Evolutionary conservation across 2,329 filamentous ascomycete species (phyloP), one percentile per base, ranked within the genome.

Genomic region (Clonostachys sp.): DNA sequence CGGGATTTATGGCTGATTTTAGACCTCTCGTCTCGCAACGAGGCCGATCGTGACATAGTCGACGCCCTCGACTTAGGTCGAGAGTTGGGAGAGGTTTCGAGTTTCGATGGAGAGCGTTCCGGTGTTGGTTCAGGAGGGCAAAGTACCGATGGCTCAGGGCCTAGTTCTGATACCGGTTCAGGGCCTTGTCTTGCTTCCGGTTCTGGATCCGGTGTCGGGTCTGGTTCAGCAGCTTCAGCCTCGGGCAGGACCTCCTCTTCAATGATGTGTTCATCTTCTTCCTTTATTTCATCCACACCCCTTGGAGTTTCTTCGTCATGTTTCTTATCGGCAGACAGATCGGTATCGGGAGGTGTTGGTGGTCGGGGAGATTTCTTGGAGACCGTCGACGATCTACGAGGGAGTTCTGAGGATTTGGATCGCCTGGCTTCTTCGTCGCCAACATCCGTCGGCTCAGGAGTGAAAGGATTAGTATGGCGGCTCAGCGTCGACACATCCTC

Each of bases 311-410:
- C 46, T 12, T 43, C 46, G 67, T 52, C 57, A 12, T 54, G 44
- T 16, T 51, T 52, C 51, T 61, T 70, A 35, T 72, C 69, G 44
- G 67, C 72, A 3, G 78, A 78, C 16, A 83, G 52, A 49, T 84
- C 81, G 5, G 82, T 86, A 53, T 84, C 81, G 2, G 81, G 82
- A 2, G 82, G 82, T 46, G 77, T 85, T 4, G 80, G 81, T n/a
- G 81, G 76, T 52, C 81, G 69, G 7, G 46, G 40, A 41, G 66
- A 59, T 44, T 62, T 72, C 57, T 67, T 75, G 61, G 64, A 66
- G 12, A 66, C 62, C 2, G 58, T 55, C 5, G 66, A 65, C 1
- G 57, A 70, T 50, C 63, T 67, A 38, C 61, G 61, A 20, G 68
- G 61, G 16, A 67, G 62, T 30, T 75, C 74, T 18, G 63, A 61